Evolutionary conservation across 164 flowering plant genomes (phyloP), one percentile per base, ranked within the genome.

Genomic region (Saururus chinensis): DNA sequence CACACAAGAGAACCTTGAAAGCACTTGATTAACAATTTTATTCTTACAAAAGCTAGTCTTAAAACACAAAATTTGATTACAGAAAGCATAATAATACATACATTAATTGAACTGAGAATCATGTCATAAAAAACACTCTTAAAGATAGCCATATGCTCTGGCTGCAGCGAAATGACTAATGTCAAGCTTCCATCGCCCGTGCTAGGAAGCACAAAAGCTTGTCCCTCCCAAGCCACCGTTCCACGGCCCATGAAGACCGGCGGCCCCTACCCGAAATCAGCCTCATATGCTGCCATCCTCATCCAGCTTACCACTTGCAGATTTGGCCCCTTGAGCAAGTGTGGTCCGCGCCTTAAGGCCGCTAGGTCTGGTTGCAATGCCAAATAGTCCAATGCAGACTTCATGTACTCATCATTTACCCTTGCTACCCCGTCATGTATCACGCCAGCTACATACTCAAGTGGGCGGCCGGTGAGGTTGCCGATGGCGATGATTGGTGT

Each of bases 341-440:
- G 49, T 1, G 49, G 49, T 14, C 49, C 49, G 14, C 49, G 12
- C 49, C 49, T 42, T 1, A 42, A 10, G 8, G 49, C 49, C 49
- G 12, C 49, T 1, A 42, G 17, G 49, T 42, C 64, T 0, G 69
- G 64, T n/a, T 71, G 73, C 40, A 64, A 22, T 40, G 70, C 76
- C 24, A 74, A 26, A 59, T 55, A 74, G 52, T 74, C 81, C 1
- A 77, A n/a, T 4, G 77, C 74, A 1, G 76, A 77, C 40, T 63
- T 65, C 7, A 72, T 20, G 24, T 74, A 77, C 10, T 72, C 67
- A 22, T 72, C 67, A 21, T 72, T 65, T 60, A 71, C 67, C 40
- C 60, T 17, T 0, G 23, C 37, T 30, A 77, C 20, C 0, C 63
- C 60, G 0, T 67, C 61, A 9, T 65, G 74, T 19, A 77, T 66